Evolutionary conservation across 177 flowering plant species (phyloP).

Genomic region (Vitis hybrid): DNA sequence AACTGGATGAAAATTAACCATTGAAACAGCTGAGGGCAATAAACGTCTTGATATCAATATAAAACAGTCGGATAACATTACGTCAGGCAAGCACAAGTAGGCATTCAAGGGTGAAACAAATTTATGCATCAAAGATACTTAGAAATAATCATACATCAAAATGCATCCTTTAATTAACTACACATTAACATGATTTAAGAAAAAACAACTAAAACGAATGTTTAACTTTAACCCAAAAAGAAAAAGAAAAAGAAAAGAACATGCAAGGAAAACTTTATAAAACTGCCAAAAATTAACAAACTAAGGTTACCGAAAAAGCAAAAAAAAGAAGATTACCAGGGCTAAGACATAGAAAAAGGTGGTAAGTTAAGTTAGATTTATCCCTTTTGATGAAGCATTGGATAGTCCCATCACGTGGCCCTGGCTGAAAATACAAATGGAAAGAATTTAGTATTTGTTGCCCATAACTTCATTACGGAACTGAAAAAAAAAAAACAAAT

Average conservation of each 20-base stretch:
- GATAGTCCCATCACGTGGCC: slow-evolving; percentile 66
- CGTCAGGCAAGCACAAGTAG: too few relatives aligned
- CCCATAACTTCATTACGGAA: background rate
- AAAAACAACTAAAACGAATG: background rate
- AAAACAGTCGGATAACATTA: too few relatives aligned
- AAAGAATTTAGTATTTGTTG: background rate
- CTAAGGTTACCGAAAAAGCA: too few relatives aligned
- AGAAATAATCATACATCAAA: background rate
- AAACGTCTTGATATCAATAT: too few relatives aligned
- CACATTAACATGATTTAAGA: too few relatives aligned
- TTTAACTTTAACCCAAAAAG: too few relatives aligned
- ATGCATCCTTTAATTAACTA: background rate
- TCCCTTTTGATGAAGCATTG: slow-evolving; percentile 87
- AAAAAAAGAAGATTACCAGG: slow-evolving; percentile 44
- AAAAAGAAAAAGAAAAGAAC: too few relatives aligned
- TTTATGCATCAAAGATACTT: background rate
- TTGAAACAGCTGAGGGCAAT: too few relatives aligned
- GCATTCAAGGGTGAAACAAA: background rate
- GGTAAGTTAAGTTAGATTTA: slow-evolving; percentile 65
- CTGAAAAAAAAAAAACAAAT: background rate
- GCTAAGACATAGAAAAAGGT: slow-evolving; percentile 67
- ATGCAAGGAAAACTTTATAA: too few relatives aligned
- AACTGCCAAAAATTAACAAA: too few relatives aligned
- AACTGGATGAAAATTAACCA: too few relatives aligned
- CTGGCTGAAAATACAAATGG: slow-evolving; percentile 51